Evolutionary conservation across 306 rosid species (phyloP).

Genomic region (Castanea crenata): DNA sequence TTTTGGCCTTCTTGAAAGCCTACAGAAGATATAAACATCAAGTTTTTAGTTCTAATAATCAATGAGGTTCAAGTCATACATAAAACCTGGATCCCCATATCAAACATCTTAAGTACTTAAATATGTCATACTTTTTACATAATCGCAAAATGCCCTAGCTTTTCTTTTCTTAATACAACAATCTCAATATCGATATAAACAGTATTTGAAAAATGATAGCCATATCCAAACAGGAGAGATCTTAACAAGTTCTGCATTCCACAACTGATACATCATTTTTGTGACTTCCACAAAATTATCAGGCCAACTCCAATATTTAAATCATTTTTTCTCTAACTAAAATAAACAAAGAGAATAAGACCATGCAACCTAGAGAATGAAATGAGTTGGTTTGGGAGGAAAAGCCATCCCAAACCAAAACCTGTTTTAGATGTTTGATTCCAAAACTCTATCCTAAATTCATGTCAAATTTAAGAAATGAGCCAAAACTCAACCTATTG

Average conservation of each 20-base stretch:
- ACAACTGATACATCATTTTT: not conserved
- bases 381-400: too few species aligned
- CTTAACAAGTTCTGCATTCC: not conserved
- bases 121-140: not conserved
- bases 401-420: not conserved
- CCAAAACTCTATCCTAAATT: not conserved
- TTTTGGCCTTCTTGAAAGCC: slow-evolving; percentile 88
- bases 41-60: slow-evolving; percentile 14
- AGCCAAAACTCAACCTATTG: not conserved
- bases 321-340: too few species aligned
- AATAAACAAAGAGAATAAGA: too few species aligned
- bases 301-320: not conserved
- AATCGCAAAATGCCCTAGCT: not conserved
- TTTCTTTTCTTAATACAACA: not conserved
- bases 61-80: not conserved
- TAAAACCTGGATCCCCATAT: not conserved
- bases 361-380: too few species aligned
- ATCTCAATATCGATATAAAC: not conserved
- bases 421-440: not conserved
- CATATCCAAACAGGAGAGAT: not conserved
- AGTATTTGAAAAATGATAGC: too few species aligned
- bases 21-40: slow-evolving; percentile 14
- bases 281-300: not conserved
- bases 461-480: not conserved
- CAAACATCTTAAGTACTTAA: not conserved